These are phyloP conservation scores for Fistulina hepatica DNA, from an alignment of 1,284 basidiomycete species.

Conservation along the genomic window DNA sequence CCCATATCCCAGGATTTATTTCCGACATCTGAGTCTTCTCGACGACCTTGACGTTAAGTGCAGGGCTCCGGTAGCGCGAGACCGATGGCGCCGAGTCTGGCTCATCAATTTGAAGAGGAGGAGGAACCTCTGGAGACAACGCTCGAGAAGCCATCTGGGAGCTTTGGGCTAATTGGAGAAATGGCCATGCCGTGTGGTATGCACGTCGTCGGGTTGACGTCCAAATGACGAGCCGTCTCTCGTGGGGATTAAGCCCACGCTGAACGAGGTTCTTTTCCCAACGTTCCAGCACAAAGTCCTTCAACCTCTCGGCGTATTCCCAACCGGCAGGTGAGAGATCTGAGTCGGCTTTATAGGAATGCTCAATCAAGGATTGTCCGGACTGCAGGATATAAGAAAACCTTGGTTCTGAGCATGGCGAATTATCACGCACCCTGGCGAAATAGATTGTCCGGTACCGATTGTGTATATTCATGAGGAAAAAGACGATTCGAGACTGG, in stretches of 20 bases:
- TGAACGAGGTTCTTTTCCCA: slow-evolving; percentile 61
- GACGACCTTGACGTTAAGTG: slow-evolving; percentile 65
- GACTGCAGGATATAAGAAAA: slow-evolving; percentile 38
- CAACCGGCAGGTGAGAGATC: slow-evolving; percentile 91
- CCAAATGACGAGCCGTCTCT: slow-evolving; percentile 67
- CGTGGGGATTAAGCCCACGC: slow-evolving; percentile 49
- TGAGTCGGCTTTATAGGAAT: slow-evolving; percentile 97
- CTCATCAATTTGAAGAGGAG: slow-evolving; percentile 8
- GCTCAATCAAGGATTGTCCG: slow-evolving; percentile 93
- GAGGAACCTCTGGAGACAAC: slow-evolving; percentile 8
- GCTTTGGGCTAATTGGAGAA: slow-evolving; percentile 41
- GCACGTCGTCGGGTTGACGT: slow-evolving; percentile 68
- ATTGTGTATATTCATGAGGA: slow-evolving; percentile 98
- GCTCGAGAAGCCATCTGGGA: slow-evolving; percentile 15
- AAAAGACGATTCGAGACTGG: slow-evolving; percentile 89
- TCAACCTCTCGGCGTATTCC: slow-evolving; percentile 86
- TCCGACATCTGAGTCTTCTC: slow-evolving; percentile 96
- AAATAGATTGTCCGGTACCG: slow-evolving; percentile 86
- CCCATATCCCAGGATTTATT: slow-evolving; percentile 96
- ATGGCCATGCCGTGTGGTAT: slow-evolving; percentile 94
- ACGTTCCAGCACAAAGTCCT: slow-evolving; percentile 74
- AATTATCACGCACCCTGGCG: slow-evolving; percentile 54
- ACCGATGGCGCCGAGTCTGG: slow-evolving; percentile 12
- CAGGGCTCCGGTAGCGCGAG: slow-evolving; percentile 17
- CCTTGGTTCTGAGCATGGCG: background rate